Evolutionary conservation across 345 rosid genomes (phyloP).

Genomic region (Cardamine chenopodiifolia): DNA sequence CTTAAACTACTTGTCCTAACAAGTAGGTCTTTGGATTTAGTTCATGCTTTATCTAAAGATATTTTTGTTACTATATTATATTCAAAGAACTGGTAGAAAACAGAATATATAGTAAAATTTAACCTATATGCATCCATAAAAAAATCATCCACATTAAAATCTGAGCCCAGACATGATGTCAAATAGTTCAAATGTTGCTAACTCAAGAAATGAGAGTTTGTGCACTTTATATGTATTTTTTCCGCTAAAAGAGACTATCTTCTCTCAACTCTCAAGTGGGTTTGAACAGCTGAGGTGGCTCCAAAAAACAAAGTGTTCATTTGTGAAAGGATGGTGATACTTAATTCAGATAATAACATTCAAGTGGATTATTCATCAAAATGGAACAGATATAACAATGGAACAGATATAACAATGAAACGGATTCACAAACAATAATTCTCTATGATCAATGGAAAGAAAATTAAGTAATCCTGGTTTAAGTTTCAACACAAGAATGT

Average conservation of each 20-base stretch:
- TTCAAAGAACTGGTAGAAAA: neutral
- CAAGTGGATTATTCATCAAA: conserved; percentile 9
- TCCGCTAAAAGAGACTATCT: neutral
- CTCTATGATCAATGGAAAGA: conserved; percentile 5
- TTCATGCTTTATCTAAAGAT: neutral
- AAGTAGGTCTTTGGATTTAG: conserved; percentile 23
- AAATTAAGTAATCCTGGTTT: no score
- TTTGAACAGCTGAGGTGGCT: conserved; percentile 18
- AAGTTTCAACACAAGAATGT: conserved; percentile 1
- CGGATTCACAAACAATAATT: neutral
- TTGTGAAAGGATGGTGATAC: conserved; percentile 1
- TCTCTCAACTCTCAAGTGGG: conserved; percentile 8
- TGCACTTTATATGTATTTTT: neutral
- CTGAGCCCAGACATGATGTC: neutral
- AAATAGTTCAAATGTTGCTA: neutral
- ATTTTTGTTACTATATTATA: neutral
- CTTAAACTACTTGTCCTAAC: conserved; percentile 38
- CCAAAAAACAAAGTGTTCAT: neutral
- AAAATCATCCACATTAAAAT: neutral
- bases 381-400: conserved; percentile 7
- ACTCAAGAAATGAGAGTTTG: neutral
- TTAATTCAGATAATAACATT: conserved; percentile 20
- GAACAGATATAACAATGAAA: no score
- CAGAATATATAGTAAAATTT: no score
- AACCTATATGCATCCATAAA: neutral